A percentile compares a stretch with the other conserved stretches of the same genome.
phyloP scores from a whole-genome alignment of 495 filamentous ascomycete species.

The Lasiosphaeris hirsuta region DNA sequence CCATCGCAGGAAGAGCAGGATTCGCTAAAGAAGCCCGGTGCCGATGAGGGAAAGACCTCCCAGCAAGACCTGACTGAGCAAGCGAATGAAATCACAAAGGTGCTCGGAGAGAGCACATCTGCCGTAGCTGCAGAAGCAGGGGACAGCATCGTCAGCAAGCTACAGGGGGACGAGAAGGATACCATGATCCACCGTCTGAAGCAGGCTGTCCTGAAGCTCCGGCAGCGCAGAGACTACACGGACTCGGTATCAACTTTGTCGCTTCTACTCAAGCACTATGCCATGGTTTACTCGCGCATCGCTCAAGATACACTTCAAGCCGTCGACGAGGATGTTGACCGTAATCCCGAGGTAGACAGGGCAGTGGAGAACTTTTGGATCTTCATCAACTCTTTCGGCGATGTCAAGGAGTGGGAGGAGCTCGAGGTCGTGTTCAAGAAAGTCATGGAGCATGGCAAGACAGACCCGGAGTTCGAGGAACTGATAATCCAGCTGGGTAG shows the following conservation, averaged over 20 bases:
- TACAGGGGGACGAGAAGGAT: constrained; percentile 65
- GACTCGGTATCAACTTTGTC: constrained; percentile 79
- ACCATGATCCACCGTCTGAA: constrained; percentile 73
- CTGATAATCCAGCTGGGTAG: constrained; percentile 68
- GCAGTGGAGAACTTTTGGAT: constrained; percentile 76
- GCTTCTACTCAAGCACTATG: constrained; percentile 74
- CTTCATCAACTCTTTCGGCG: constrained; percentile 74
- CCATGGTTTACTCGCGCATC: constrained; percentile 68
- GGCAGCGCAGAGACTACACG: constrained; percentile 73
- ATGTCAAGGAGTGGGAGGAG: constrained; percentile 67
- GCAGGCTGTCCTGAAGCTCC: constrained; percentile 67
- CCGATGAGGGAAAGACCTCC: constrained; percentile 52
- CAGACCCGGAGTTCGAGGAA: constrained; percentile 79
- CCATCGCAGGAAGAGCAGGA: constrained; percentile 61
- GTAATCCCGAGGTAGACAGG: constrained; percentile 69
- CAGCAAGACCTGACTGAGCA: constrained; percentile 61
- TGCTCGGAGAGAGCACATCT: constrained; percentile 59
- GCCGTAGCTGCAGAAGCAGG: constrained; percentile 64
- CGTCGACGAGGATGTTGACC: constrained; percentile 63
- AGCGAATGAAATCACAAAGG: constrained; percentile 57
- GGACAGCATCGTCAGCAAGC: constrained; percentile 64
- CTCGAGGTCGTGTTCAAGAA: constrained; percentile 62
- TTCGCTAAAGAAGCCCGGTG: constrained; percentile 53
- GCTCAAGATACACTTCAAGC: constrained; percentile 59
- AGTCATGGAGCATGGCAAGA: constrained; percentile 69